Percentiles rank a stretch among this genome's conserved stretches.
These are phyloP conservation scores for Myxozyma neotropica DNA, from an alignment of 805 yeast genomes.

Conservation along the genomic window DNA sequence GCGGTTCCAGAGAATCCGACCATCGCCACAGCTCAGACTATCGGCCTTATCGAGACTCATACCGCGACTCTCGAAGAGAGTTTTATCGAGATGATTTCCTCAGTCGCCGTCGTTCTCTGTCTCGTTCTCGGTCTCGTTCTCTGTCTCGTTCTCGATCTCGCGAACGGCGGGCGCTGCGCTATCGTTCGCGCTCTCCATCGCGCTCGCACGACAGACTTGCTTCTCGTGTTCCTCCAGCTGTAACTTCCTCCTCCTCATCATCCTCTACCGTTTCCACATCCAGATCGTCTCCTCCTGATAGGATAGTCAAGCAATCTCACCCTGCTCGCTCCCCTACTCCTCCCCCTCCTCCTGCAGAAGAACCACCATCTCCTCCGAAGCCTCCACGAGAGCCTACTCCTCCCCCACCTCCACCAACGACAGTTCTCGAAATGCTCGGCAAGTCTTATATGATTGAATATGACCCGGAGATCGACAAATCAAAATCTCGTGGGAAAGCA, in stretches of 20 bases:
- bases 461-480: slow-evolving; percentile 56
- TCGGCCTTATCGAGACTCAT: not conserved
- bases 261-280: slow-evolving; percentile 1
- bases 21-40: slow-evolving; percentile 10
- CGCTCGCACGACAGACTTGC: not conserved
- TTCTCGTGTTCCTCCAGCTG: not conserved
- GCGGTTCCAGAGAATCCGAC: not conserved
- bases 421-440: slow-evolving; percentile 25
- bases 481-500: slow-evolving; percentile 46
- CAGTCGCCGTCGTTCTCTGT: not conserved
- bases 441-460: slow-evolving; percentile 52
- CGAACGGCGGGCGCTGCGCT: not conserved
- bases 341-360: not conserved
- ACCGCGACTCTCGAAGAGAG: not conserved
- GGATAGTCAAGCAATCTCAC: not conserved
- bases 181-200: slow-evolving; percentile 2
- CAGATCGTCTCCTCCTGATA: slow-evolving; percentile 15
- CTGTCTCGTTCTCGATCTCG: slow-evolving; percentile 1
- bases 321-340: slow-evolving; percentile 6
- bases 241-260: not conserved
- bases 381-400: slow-evolving; percentile 3
- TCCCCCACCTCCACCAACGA: slow-evolving; percentile 5
- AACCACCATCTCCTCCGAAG: not conserved
- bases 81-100: not conserved
- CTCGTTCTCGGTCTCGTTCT: slow-evolving; percentile 1